Evolutionary conservation across 2,329 filamentous ascomycete species (phyloP), one percentile per base, ranked within the genome.

Genomic region (Aspergillus sp.): DNA sequence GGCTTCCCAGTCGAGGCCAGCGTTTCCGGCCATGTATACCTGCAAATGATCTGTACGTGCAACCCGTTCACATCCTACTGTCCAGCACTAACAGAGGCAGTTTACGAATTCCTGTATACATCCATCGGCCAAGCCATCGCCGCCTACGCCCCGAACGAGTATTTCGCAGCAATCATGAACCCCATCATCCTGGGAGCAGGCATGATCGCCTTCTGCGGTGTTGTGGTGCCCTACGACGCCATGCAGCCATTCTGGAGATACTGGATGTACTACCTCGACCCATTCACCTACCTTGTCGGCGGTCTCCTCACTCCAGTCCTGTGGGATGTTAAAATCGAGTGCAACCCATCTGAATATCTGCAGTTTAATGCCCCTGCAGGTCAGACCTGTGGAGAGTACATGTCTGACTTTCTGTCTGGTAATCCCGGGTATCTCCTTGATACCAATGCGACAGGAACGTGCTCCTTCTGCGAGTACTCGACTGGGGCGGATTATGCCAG

Each of bases 101-200:
- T 78, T 53, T 80, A 78, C 45, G 71, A 74, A 47, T 68, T 77
- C 18, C 55, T 79, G 0, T 79, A 78, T 52, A 78, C 76, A 0
- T 76, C 73, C 0, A 71, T 78, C 52, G 76, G 77, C 1, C 76
- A 78, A 57, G 71, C 69, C 2, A 76, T 87, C n/a, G 83, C 84
- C 0, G 84, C 85, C 1, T 87, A 86, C 58, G 81, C 84, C 0
- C 85, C 85, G 0, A 86, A 85, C 60, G 83, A 80, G 34, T 80
- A 85, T 11, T 85, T 86, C 44, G 85, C 85, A 0, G 76, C 82
- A 0, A 76, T 87, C 4, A 78, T 80, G 59, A 86, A 86, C 61
- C 83, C 83, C 0, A 66, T 87, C 0, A 52, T 86, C 11, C 73
- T 87, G 55, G 78, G 81, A 5, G 72, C 74, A 1, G 75, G 69